Percentiles rank a stretch among this genome's conserved stretches.
phyloP scores from a whole-genome alignment of 768 basidiomycete genomes.

The Cyclocybe cylindracea region DNA sequence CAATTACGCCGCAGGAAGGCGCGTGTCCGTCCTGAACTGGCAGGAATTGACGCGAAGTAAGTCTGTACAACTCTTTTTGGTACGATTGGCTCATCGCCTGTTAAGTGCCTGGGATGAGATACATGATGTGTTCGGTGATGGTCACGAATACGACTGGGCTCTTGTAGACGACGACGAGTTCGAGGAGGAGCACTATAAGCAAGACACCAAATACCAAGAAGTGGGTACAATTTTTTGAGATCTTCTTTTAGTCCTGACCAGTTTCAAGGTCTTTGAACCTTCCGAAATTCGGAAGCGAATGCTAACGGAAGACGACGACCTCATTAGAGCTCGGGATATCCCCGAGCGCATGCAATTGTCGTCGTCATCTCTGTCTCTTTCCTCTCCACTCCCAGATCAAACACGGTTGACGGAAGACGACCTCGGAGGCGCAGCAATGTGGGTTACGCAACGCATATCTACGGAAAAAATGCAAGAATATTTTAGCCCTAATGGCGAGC shows the following conservation, averaged over 20 bases:
- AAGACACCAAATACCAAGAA: conserved; percentile 84
- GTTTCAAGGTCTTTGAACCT: conserved; percentile 89
- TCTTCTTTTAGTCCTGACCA: conserved; percentile 7
- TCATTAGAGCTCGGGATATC: conserved; percentile 86
- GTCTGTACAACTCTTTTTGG: conserved; percentile 28
- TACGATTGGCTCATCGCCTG: conserved; percentile 11
- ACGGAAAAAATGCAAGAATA: conserved; percentile 68
- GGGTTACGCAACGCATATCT: conserved; percentile 86
- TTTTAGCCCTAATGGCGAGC: conserved; percentile 64
- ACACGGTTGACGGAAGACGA: conserved; percentile 71
- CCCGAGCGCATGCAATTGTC: conserved; percentile 96
- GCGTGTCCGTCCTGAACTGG: conserved; percentile 65
- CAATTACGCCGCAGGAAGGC: conserved; percentile 70
- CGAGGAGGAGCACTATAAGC: conserved; percentile 52
- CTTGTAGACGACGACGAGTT: conserved; percentile 75
- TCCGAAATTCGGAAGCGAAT: conserved; percentile 89
- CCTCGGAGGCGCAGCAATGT: conserved; percentile 78
- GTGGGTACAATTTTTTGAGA: conserved; percentile 39
- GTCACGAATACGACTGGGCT: conserved; percentile 96
- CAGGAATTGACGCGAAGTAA: conserved; percentile 83
- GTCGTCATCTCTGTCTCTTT: conserved; percentile 76
- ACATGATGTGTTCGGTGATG: conserved; percentile 94
- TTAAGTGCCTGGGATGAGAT: conserved; percentile 92
- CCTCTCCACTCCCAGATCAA: conserved; percentile 60
- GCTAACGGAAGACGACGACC: conserved; percentile 91